Evolutionary conservation across 23 red algal species (phyloP).

Genomic region (Pyropia yezoensis): DNA sequence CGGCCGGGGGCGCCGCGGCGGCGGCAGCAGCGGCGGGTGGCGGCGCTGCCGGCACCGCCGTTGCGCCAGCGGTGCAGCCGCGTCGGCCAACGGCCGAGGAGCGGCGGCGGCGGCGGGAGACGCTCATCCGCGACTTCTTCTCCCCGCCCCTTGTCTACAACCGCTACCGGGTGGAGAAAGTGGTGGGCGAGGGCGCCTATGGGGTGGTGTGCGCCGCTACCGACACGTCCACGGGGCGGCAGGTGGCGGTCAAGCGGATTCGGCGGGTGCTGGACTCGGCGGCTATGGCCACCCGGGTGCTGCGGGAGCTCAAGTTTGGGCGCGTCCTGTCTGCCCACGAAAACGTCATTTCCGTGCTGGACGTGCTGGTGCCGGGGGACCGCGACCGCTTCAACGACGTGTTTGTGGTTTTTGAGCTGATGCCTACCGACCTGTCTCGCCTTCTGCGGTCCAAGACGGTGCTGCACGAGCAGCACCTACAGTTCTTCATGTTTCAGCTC

Average conservation of each 20-base stretch:
- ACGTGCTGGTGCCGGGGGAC: conserved; percentile 78
- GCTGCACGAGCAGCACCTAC: conserved; percentile 36
- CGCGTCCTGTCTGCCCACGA: conserved; percentile 74
- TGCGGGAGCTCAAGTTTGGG: conserved; percentile 92
- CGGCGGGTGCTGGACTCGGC: conserved; percentile 43
- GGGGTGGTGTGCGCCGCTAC: conserved; percentile 74
- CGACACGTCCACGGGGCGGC: conserved; percentile 38
- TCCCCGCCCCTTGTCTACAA: conserved; percentile 23
- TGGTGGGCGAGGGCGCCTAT: conserved; percentile 85
- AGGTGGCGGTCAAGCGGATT: conserved; percentile 88
- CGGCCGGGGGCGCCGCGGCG: too few relatives aligned
- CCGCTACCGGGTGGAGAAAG: conserved; percentile 52
- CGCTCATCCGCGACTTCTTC: conserved; percentile 55
- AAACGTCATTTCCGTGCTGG: conserved; percentile 72
- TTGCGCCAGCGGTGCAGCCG: too few relatives aligned
- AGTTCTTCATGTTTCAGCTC: conserved; percentile 83
- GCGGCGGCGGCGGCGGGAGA: conserved; percentile 38
- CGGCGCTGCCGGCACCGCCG: too few relatives aligned
- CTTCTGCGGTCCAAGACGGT: conserved; percentile 50
- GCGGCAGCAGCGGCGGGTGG: too few relatives aligned
- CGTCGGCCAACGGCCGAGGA: conserved; percentile 16
- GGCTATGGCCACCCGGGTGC: conserved; percentile 72
- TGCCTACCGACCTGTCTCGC: conserved; percentile 80
- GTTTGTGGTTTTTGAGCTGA: conserved; percentile 90
- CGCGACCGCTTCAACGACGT: conserved; percentile 80